Base-by-base conservation (phyloP, 1,139 yeast species). In the Hemisphaericaspora subhashii region DNA sequence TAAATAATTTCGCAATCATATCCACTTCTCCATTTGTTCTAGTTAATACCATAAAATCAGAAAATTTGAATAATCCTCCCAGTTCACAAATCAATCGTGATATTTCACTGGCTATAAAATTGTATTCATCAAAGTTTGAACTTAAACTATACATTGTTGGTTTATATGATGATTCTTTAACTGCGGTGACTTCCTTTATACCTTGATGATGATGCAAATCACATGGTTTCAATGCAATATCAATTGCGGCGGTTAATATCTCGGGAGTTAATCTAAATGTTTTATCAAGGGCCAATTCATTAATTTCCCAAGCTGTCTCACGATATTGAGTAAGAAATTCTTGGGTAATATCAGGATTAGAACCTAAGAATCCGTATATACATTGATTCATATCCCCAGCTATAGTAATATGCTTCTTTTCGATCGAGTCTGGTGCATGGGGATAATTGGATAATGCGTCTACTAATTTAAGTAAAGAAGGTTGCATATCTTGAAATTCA, bases 341-440 rank as follows among this genome's bases (percentile, higher is more conserved):
- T 13, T 50, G 39, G 51, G 70, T 58, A 12, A 63, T 44, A 7
- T 53, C 49, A 0, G 72, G 70, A 32, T 68, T 64, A 1, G 81
- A 68, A 0, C 88, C 87, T 27, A 82, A 53, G 54, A 84, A 85
- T 21, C 71, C 79, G 54, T 82, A 86, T 16, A 86, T 81, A 38
- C 85, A 75, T 56, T 86, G 95, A 53, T 81, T 72, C 1, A 81
- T 78, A 56, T 86, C 95, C 1, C 94, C 94, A 2, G 88, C 85
- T 16, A 84, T 62, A 0, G 84, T 74, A 12, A 86, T 51, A 53
- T 82, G 88, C 38, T 74, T 72, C 38, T 74, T 72, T 1, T 51
- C 48, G 5, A 44, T 44, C 0, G 66, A 45, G 3, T 37, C 47
- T 13, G 25, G 23, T 2, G 63, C 56, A 1, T n/a, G n/a, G n/a